These are phyloP conservation scores for Medicago truncatula DNA, from an alignment of 306 rosid species.

Conservation along the genomic window DNA sequence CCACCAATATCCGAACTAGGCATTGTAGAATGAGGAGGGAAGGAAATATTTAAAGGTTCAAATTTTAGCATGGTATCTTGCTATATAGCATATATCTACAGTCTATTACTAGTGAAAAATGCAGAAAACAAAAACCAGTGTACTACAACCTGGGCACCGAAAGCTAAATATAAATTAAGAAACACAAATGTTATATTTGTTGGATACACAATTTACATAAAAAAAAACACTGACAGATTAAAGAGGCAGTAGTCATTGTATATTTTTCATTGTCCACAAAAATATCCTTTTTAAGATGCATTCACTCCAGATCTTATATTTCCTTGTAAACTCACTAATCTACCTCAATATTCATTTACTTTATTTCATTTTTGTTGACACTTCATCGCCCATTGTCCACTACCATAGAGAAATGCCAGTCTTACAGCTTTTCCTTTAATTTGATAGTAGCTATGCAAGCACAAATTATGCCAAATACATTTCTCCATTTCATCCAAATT, in stretches of 20 bases:
- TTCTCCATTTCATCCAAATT: neutral
- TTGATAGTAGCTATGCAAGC: slow-evolving; percentile 21
- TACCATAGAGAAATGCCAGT: slow-evolving; percentile 14
- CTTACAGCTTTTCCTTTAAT: slow-evolving; percentile 31
- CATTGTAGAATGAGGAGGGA: slow-evolving; percentile 9
- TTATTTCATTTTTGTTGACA: slow-evolving; percentile 3
- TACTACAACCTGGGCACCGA: neutral
- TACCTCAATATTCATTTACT: neutral
- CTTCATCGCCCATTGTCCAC: slow-evolving; percentile 20
- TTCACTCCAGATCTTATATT: neutral
- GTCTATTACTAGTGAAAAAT: slow-evolving; percentile 10
- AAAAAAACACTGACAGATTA: slow-evolving; percentile 5
- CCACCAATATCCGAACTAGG: slow-evolving; percentile 1
- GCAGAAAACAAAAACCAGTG: neutral
- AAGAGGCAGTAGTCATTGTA: slow-evolving; percentile 7
- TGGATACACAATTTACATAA: slow-evolving; percentile 15
- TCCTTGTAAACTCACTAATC: slow-evolving; percentile 30
- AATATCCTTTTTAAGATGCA: neutral
- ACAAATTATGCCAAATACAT: neutral
- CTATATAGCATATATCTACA: neutral
- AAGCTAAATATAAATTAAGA: slow-evolving; percentile 36
- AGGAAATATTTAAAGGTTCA: slow-evolving; percentile 25
- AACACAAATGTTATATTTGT: slow-evolving; percentile 17
- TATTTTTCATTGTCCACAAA: slow-evolving; percentile 11
- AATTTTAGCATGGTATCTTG: slow-evolving; percentile 24